Conservation (phyloP, 345 rosid species). For the Hibiscus syriacus region DNA sequence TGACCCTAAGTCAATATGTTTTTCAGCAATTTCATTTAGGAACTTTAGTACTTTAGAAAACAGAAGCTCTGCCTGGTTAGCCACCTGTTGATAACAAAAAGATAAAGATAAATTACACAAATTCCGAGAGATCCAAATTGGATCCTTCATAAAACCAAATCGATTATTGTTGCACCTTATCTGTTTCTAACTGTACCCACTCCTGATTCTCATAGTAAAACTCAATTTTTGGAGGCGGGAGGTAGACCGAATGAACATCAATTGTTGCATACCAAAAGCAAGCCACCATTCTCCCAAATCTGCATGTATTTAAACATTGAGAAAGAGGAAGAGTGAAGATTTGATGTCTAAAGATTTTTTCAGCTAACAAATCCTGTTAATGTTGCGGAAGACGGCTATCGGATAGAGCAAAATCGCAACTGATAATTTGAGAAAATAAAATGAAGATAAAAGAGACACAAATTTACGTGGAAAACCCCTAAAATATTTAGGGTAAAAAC, state of each 20-base stretch:
- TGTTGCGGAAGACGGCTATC: too few relatives aligned
- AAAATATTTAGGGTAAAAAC: too few relatives aligned
- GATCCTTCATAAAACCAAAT: slow-evolving; percentile 13
- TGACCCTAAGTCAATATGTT: slow-evolving; percentile 21
- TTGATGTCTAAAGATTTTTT: neutral
- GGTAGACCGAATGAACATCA: slow-evolving; percentile 79
- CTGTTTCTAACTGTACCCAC: slow-evolving; percentile 75
- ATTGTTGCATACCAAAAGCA: slow-evolving; percentile 97
- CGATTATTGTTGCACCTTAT: slow-evolving; percentile 43
- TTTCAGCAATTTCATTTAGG: slow-evolving; percentile 49
- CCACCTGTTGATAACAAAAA: slow-evolving; percentile 45
- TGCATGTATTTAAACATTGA: slow-evolving; percentile 31
- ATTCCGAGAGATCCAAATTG: slow-evolving; percentile 10
- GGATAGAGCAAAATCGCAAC: too few relatives aligned
- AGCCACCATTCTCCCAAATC: slow-evolving; percentile 94
- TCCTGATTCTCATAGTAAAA: slow-evolving; percentile 61
- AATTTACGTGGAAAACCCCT: too few relatives aligned
- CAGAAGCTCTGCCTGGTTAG: slow-evolving; percentile 57
- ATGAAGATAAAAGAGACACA: too few relatives aligned
- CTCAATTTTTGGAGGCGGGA: slow-evolving; percentile 79
- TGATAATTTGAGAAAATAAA: too few relatives aligned
- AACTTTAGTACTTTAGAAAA: slow-evolving; percentile 73
- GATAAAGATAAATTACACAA: slow-evolving; percentile 14
- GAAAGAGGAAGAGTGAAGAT: neutral
- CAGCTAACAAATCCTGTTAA: neutral